These are phyloP conservation scores for Heliamphora pulchella DNA, from an alignment of 179 eudicot genomes.

Conservation along the genomic window DNA sequence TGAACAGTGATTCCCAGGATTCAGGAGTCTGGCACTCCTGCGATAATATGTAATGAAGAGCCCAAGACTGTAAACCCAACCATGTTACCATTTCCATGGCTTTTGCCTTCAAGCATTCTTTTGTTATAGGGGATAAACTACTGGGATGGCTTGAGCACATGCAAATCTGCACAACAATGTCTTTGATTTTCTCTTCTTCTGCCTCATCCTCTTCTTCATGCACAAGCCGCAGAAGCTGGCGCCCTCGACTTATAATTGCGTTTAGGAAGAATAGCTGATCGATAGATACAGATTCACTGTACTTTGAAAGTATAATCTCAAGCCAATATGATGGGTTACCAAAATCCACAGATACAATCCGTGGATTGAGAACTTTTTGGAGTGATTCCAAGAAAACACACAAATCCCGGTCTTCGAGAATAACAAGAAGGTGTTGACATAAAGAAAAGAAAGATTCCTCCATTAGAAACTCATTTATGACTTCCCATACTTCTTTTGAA, in stretches of 20 bases:
- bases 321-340: constrained; percentile 46
- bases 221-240: constrained; percentile 62
- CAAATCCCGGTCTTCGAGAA: constrained; percentile 60
- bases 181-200: constrained; percentile 41
- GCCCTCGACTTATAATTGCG: constrained; percentile 59
- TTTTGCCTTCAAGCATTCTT: constrained; percentile 28
- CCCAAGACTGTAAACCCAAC: constrained; percentile 77
- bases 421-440: constrained; percentile 71
- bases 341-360: constrained; percentile 25
- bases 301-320: constrained; percentile 54
- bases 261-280: constrained; percentile 59
- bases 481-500: constrained; percentile 65
- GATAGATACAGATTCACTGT: constrained; percentile 37
- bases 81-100: constrained; percentile 41
- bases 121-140: constrained; percentile 36
- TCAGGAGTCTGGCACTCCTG: constrained; percentile 44
- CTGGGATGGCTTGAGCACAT: constrained; percentile 31
- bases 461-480: constrained; percentile 54
- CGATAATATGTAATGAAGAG: constrained; percentile 55
- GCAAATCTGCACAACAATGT: constrained; percentile 37
- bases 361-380: constrained; percentile 37
- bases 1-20: constrained; percentile 61
- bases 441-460: constrained; percentile 72
- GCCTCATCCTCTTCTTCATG: constrained; percentile 46
- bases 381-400: constrained; percentile 37